Percentiles rank a stretch among this genome's conserved stretches.
Conservation (phyloP, 2,329 filamentous ascomycete genomes). For the Penicillium sp. region DNA sequence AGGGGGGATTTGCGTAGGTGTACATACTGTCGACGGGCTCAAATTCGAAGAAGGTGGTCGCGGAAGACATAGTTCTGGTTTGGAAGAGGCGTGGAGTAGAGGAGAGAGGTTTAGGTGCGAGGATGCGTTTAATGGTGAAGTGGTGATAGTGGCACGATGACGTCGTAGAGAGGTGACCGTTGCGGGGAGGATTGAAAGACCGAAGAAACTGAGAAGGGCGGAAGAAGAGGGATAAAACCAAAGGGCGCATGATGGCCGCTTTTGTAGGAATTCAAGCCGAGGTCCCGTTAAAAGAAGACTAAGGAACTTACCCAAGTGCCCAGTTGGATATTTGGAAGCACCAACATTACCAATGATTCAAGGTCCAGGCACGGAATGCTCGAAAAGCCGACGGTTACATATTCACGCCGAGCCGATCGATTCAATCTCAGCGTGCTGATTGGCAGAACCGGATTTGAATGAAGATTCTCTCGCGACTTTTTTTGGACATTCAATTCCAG, state of each 20-base stretch:
- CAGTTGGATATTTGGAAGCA: background rate
- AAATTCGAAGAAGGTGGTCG: constrained; percentile 66
- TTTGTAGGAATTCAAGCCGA: constrained; percentile 20
- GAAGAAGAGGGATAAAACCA: constrained; percentile 9
- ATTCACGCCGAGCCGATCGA: constrained; percentile 20
- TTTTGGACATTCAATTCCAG: constrained; percentile 5
- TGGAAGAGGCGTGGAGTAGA: constrained; percentile 11
- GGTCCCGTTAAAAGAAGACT: constrained; percentile 9
- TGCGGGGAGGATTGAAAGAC: constrained; percentile 12
- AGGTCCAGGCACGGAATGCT: constrained; percentile 26
- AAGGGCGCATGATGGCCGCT: constrained; percentile 18
- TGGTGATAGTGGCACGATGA: constrained; percentile 22
- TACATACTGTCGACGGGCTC: constrained; percentile 63
- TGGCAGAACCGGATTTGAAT: constrained; percentile 19
- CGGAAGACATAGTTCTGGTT: constrained; percentile 59
- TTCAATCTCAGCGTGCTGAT: constrained; percentile 16
- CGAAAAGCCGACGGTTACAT: constrained; percentile 18
- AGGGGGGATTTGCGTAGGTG: background rate
- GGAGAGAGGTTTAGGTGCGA: constrained; percentile 12
- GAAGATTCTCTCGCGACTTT: constrained; percentile 1
- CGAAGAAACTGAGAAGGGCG: constrained; percentile 1
- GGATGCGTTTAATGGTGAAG: background rate
- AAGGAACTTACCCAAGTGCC: background rate
- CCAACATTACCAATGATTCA: constrained; percentile 27
- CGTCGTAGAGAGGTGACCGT: constrained; percentile 20